Evolutionary conservation across 257 asterid species (phyloP), one percentile per base, ranked within the genome.

Genomic region (Solanum bukasovii): DNA sequence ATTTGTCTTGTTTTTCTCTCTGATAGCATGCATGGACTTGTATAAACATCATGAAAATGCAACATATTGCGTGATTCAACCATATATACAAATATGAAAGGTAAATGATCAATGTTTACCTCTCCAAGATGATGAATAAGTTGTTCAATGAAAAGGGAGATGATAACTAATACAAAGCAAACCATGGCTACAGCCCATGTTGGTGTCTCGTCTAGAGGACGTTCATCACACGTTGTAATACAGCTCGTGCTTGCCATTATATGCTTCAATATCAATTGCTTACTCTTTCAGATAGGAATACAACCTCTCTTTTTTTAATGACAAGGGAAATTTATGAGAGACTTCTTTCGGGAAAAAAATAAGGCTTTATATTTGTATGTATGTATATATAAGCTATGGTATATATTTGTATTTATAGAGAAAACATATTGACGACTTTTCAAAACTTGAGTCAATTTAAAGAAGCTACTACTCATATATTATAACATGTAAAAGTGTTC

Each of bases 131-230:
- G 89, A 87, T 89, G 89, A 72, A 89, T 63, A 14, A 72, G 37
- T 20, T 83, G 31, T 27, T 89, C 89, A 44, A 87, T 83, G 74
- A 87, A 65, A 35, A 89, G 52, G 38, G 89, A 89, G 34, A 74
- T 44, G 25, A 87, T 77, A 83, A 89, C 86, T 35, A 89, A 49
- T 12, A 89, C 29, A 68, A 89, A 89, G 33, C 89, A 89, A 6
- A 89, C 63, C 27, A 61, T 52, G 3, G 91, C 89, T 21, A 89
- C 84, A 73, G 77, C 88, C 91, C 87, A 89, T 14, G 91, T 89
- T 65, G 91, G 89, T 35, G 91, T 84, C 61, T 87, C 37, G 68
- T 87, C 84, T 68, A 82, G 56, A 7, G 89, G 46, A 37, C 85
- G 87, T 73, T 82, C 87, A 11, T 83, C 49, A 33, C 79, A 34